A percentile compares a stretch with the other conserved stretches of the same genome.
Evolutionary conservation across 2,329 filamentous ascomycete genomes (phyloP).

Genomic region (Hypoxylon sp.): DNA sequence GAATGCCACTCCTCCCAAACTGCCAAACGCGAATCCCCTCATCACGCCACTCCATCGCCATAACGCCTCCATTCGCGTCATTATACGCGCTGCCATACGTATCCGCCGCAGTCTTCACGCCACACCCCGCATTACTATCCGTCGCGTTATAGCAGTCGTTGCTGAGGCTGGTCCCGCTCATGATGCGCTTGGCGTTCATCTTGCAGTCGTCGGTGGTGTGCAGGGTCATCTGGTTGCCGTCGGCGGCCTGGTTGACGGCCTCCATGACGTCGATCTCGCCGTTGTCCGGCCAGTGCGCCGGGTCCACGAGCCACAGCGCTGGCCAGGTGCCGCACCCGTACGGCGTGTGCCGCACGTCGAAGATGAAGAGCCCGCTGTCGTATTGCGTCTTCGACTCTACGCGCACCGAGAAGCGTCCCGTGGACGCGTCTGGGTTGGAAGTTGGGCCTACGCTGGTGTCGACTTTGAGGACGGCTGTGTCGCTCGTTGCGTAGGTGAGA

Average conservation of each 20-base stretch:
- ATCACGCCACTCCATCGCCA: slow-evolving; percentile 72
- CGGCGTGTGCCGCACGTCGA: slow-evolving; percentile 75
- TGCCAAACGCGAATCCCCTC: slow-evolving; percentile 76
- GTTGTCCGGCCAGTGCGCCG: slow-evolving; percentile 71
- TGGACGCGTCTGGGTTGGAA: slow-evolving; percentile 65
- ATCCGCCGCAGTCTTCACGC: slow-evolving; percentile 60
- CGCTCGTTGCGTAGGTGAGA: slow-evolving; percentile 71
- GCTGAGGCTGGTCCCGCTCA: slow-evolving; percentile 62
- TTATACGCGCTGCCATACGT: slow-evolving; percentile 70
- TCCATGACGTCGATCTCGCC: slow-evolving; percentile 77
- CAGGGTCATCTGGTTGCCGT: slow-evolving; percentile 72
- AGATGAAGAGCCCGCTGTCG: slow-evolving; percentile 75
- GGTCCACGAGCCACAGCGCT: slow-evolving; percentile 75
- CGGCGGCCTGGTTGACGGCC: slow-evolving; percentile 66
- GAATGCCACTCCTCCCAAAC: slow-evolving; percentile 65
- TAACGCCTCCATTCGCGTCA: slow-evolving; percentile 67
- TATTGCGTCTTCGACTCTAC: slow-evolving; percentile 73
- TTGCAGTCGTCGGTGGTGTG: slow-evolving; percentile 69
- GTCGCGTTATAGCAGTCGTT: slow-evolving; percentile 66
- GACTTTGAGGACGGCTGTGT: slow-evolving; percentile 70
- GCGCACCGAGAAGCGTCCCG: slow-evolving; percentile 74
- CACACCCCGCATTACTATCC: slow-evolving; percentile 71
- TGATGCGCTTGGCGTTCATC: slow-evolving; percentile 68
- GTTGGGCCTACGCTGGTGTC: slow-evolving; percentile 70
- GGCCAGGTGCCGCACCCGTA: slow-evolving; percentile 76